Evolutionary conservation across 192 early-diverging fungal species (phyloP).

Genomic region (Geosiphon pyriformis): DNA sequence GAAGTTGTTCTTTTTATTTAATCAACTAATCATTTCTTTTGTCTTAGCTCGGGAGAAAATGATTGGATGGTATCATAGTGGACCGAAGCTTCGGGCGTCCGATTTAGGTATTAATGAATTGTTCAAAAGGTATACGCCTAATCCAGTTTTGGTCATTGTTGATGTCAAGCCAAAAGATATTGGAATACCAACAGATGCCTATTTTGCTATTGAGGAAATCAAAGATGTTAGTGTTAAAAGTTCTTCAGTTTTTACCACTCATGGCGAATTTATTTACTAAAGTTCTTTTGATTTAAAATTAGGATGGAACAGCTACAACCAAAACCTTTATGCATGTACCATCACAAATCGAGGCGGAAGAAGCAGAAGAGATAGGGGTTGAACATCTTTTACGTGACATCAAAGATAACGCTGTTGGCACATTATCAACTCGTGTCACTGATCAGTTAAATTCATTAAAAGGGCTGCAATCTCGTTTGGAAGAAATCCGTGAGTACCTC

Average conservation of each 20-base stretch:
- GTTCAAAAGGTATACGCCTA: constrained; percentile 90
- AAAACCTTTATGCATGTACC: constrained; percentile 96
- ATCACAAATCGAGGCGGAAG: constrained; percentile 94
- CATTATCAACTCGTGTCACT: constrained; percentile 87
- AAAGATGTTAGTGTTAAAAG: constrained; percentile 75
- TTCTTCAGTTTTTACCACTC: too few species aligned
- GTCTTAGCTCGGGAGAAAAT: constrained; percentile 85
- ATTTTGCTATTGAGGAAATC: constrained; percentile 96
- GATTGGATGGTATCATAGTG: constrained; percentile 99
- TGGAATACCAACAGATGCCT: constrained; percentile 94
- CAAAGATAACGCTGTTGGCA: constrained; percentile 95
- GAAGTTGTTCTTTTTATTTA: not conserved
- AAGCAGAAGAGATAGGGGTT: constrained; percentile 99
- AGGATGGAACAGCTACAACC: constrained; percentile 96
- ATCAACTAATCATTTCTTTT: constrained; percentile 6
- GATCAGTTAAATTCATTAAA: constrained; percentile 90
- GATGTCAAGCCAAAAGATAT: constrained; percentile 92
- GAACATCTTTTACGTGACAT: constrained; percentile 98
- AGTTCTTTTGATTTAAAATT: too few species aligned
- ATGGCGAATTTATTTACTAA: too few species aligned
- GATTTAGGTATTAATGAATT: constrained; percentile 98
- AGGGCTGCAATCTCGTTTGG: constrained; percentile 77
- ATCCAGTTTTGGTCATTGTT: constrained; percentile 96
- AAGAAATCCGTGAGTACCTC: constrained; percentile 85
- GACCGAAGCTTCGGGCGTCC: constrained; percentile 92